Conservation (phyloP, 2,329 filamentous ascomycete genomes). For the Cladosporium sp. region DNA sequence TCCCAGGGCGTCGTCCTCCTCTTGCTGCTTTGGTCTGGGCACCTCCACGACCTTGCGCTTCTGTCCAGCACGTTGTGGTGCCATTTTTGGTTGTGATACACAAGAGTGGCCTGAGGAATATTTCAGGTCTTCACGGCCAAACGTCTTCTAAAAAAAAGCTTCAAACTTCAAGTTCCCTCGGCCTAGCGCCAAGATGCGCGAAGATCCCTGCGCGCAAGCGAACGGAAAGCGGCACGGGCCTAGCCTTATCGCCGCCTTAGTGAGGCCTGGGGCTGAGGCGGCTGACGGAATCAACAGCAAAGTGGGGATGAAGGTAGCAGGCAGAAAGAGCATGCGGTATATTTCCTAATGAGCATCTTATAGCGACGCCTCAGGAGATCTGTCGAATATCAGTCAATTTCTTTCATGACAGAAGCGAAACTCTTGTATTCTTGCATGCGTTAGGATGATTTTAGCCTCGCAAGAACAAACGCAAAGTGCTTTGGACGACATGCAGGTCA, state of each 20-base stretch:
- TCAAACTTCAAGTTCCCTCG: constrained; percentile 3
- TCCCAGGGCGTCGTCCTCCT: constrained; percentile 30
- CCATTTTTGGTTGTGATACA: constrained; percentile 13
- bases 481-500: constrained; percentile 2
- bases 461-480: not conserved
- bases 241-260: too few relatives aligned
- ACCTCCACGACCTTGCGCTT: constrained; percentile 40
- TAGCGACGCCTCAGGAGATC: too few relatives aligned
- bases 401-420: too few relatives aligned
- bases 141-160: constrained; percentile 9
- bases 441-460: too few relatives aligned
- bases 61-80: constrained; percentile 30
- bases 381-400: too few relatives aligned
- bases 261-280: too few relatives aligned
- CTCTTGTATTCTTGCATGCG: too few relatives aligned
- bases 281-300: too few relatives aligned
- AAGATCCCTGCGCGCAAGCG: constrained; percentile 3
- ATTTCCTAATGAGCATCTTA: too few relatives aligned
- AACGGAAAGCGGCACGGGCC: too few relatives aligned
- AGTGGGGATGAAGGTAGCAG: too few relatives aligned
- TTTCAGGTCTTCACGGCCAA: not conserved
- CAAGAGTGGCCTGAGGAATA: not conserved
- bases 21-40: constrained; percentile 22
- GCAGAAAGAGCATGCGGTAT: too few relatives aligned
- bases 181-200: not conserved